A percentile compares a stretch with the other conserved stretches of the same genome.
These are phyloP conservation scores for Boletus semigastroideus DNA, from an alignment of 1,284 basidiomycete species.

Conservation along the genomic window DNA sequence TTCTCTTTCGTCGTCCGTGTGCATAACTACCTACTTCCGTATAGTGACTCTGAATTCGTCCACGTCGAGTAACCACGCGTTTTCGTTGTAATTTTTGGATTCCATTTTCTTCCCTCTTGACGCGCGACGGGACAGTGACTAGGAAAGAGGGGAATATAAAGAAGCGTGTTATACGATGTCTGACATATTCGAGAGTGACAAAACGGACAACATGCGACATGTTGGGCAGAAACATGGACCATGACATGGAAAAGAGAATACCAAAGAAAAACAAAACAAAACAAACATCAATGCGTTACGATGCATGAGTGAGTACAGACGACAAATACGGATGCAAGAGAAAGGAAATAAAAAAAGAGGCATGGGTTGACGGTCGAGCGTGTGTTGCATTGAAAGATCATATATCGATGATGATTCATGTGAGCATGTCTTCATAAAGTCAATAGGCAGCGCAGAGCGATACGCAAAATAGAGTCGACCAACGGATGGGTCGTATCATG, in stretches of 20 bases:
- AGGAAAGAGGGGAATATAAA: no score
- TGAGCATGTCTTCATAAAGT: constrained; percentile 13
- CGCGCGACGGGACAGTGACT: no score
- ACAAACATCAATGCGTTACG: not conserved
- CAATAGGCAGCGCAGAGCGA: constrained; percentile 12
- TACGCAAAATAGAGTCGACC: constrained; percentile 4
- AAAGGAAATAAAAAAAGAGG: not conserved
- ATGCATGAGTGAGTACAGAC: constrained; percentile 14
- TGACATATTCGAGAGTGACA: no score
- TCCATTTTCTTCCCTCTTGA: not conserved
- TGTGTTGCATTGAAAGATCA: not conserved
- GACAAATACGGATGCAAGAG: not conserved
- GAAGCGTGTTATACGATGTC: no score
- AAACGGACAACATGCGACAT: no score
- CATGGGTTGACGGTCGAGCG: not conserved
- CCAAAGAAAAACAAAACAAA: not conserved
- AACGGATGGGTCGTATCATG: not conserved
- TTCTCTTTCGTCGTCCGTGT: not conserved
- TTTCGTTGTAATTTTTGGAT: constrained; percentile 17
- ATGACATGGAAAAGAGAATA: not conserved
- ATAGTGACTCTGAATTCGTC: constrained; percentile 3
- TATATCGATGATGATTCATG: constrained; percentile 7
- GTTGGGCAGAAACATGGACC: not conserved
- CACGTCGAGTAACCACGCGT: constrained; percentile 12
- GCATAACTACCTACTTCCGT: constrained; percentile 4